Conservation (phyloP, 2,329 filamentous ascomycete genomes). For the Cordyceps tenuipes region DNA sequence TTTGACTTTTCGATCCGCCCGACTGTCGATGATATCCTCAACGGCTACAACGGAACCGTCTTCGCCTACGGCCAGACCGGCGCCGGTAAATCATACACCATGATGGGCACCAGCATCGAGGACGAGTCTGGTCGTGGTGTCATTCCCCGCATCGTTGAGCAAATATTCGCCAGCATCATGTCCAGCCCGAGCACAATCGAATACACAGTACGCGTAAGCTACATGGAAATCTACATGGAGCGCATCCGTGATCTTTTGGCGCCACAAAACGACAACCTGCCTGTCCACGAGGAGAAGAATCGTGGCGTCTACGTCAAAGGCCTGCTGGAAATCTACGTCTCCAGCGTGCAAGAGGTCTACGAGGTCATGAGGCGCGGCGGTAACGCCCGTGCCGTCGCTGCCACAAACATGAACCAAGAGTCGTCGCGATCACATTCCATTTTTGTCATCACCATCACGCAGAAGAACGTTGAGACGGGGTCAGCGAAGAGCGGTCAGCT, state of each 20-base stretch:
- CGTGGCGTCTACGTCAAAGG: constrained; percentile 95
- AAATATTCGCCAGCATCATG: constrained; percentile 94
- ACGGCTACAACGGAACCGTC: constrained; percentile 98
- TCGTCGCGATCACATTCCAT: constrained; percentile 98
- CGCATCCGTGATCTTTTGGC: constrained; percentile 87
- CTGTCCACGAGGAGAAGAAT: constrained; percentile 96
- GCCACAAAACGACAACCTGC: constrained; percentile 91
- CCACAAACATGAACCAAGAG: constrained; percentile 99
- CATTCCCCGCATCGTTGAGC: constrained; percentile 92
- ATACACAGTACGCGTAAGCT: constrained; percentile 96
- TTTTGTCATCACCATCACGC: constrained; percentile 91
- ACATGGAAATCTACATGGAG: constrained; percentile 99
- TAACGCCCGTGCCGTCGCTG: constrained; percentile 79
- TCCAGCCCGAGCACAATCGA: constrained; percentile 88
- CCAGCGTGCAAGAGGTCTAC: constrained; percentile 90
- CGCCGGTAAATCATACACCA: constrained; percentile 97
- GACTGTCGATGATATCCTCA: constrained; percentile 95
- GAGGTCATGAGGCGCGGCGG: constrained; percentile 94
- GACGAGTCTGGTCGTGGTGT: constrained; percentile 84
- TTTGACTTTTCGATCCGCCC: constrained; percentile 96
- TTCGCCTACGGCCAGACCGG: constrained; percentile 98
- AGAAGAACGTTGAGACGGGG: constrained; percentile 95
- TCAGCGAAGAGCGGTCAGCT: constrained; percentile 94
- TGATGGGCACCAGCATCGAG: constrained; percentile 76
- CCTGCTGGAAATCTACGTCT: constrained; percentile 88